A percentile compares a stretch with the other conserved stretches of the same genome.
Evolutionary conservation across 139 green algal genomes (phyloP).

Genomic region (Chlamydomonas incerta): DNA sequence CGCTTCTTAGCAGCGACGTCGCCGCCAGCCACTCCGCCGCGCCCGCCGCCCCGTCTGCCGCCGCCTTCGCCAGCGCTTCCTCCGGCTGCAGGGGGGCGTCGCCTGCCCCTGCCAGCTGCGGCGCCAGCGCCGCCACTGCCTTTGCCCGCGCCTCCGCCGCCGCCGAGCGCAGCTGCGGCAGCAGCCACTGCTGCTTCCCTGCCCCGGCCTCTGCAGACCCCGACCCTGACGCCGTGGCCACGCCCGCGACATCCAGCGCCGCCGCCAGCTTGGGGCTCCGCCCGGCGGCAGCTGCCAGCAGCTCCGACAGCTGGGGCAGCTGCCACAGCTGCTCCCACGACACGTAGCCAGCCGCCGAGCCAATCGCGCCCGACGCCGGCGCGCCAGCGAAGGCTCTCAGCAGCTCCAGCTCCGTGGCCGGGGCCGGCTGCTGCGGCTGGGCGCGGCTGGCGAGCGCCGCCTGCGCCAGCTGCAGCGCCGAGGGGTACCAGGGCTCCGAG

Average conservation of each 20-base stretch:
- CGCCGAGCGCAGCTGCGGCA: constrained; percentile 10
- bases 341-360: background rate
- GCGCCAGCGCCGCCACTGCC: constrained; percentile 1
- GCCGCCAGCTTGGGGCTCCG: background rate
- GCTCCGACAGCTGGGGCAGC: background rate
- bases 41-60: background rate
- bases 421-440: background rate
- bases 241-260: background rate
- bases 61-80: background rate
- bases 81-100: constrained; percentile 8
- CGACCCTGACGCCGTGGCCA: background rate
- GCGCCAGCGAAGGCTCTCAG: background rate
- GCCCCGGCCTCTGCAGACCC: background rate
- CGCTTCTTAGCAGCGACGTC: background rate
- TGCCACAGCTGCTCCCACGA: constrained; percentile 6
- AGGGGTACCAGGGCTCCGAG: constrained; percentile 19
- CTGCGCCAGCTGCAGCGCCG: constrained; percentile 2
- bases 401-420: constrained; percentile 17
- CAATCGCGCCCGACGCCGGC: no score
- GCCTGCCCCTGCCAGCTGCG: background rate
- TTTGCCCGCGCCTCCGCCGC: background rate
- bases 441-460: no score
- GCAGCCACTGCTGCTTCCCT: background rate
- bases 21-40: constrained; percentile 40
- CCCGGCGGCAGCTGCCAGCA: background rate